Percentiles rank a stretch among this genome's conserved stretches.
Conservation (phyloP, 176 grass and related monocot species). For the Sorghum bicolor region Sorghum_bicolor_NCBIv3 NC_012871.2:76684501-76685000, state of each 20-base stretch:
- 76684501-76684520: too few relatives aligned
- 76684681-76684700: background rate
- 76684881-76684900: background rate
- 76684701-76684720: background rate
- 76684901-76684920: background rate
- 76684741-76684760: background rate
- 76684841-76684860: background rate
- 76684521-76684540: too few relatives aligned
- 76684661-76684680: background rate
- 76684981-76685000: conserved; percentile 30
- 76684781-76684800: too few relatives aligned
- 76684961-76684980: conserved; percentile 35
- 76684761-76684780: background rate
- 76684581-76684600: background rate
- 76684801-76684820: background rate
- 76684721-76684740: background rate
- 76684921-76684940: conserved; percentile 11
- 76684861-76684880: background rate
- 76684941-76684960: conserved; percentile 18
- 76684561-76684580: background rate
- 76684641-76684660: background rate
- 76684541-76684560: background rate
- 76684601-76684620: background rate
- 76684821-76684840: background rate
- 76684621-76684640: conserved; percentile 18